Conservation (phyloP, 2,329 filamentous ascomycete species). For the Fusarium sp. region DNA sequence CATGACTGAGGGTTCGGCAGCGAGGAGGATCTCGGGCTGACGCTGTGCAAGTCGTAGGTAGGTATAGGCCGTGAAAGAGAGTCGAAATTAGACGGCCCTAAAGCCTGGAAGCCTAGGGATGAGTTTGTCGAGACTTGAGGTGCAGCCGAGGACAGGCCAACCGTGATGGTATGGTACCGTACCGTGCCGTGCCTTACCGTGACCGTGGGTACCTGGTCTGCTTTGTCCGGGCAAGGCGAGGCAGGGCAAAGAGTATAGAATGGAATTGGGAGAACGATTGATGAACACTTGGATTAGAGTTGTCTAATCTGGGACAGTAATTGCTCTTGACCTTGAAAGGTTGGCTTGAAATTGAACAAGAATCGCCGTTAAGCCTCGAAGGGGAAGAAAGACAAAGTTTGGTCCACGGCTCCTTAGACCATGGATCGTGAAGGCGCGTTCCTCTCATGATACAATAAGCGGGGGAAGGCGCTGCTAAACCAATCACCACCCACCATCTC, state of each 20-base stretch:
- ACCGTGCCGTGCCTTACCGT: conserved; percentile 18
- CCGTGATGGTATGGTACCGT: conserved; percentile 27
- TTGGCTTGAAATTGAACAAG: conserved; percentile 21
- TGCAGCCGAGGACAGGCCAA: conserved; percentile 32
- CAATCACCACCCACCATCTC: conserved; percentile 48
- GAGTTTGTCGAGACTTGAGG: conserved; percentile 16
- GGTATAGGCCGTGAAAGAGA: conserved; percentile 10
- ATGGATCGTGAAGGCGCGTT: conserved; percentile 42
- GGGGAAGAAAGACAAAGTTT: conserved; percentile 45
- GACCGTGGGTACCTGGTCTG: conserved; percentile 34
- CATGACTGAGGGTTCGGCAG: conserved; percentile 56
- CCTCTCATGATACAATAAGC: conserved; percentile 55
- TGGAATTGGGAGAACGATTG: conserved; percentile 18
- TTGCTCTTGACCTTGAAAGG: conserved; percentile 3
- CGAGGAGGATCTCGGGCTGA: conserved; percentile 45
- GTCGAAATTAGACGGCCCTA: conserved; percentile 15
- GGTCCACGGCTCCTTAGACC: conserved; percentile 31
- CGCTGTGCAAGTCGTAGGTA: conserved; percentile 32
- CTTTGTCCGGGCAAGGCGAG: conserved; percentile 13
- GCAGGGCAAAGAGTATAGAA: not conserved
- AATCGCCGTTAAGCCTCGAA: conserved; percentile 43
- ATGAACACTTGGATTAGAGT: conserved; percentile 2
- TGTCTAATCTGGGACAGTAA: not conserved
- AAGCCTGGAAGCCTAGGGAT: conserved; percentile 17
- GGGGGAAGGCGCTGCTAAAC: conserved; percentile 45